Base-by-base conservation (phyloP, 768 basidiomycete species). In the Leccinum truebloodii region DNA sequence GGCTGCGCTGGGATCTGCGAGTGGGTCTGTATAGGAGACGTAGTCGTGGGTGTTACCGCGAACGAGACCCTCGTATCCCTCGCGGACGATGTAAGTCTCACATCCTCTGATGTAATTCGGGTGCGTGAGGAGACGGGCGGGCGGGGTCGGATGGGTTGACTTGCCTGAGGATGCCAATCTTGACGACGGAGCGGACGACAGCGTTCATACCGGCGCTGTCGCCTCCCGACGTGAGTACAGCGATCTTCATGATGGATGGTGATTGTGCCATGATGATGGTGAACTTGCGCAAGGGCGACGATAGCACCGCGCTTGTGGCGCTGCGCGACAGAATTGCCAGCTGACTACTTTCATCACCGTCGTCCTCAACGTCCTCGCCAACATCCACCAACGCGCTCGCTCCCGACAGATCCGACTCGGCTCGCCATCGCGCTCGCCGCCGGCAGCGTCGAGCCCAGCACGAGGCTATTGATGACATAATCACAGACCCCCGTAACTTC, bases 131-230 rank as follows among this genome's bases (percentile, higher is more conserved):
- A 49, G 20, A 13, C 7, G 16, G 9, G 22, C 48, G 13, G 30
- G 20, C 7, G 30, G 14, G 20, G 20, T 20, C 8, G 26, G 32
- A 16, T 9, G 9, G 44, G 20, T 28, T 6, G 39, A 76, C 86
- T 65, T 71, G 95, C 95, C 89, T 89, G 63, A 94, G 81, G 65
- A 99, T 97, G 35, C 89, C 94, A 65, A 87, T 87, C 77, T 94
- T 94, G 64, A 98, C 96, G 51, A 95, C 89, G 1, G 95, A 83
- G 66, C 97, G 91, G 55, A 99, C 96, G 58, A 87, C 92, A 34
- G 94, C 94, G 72, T 96, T 95, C 93, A 95, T 94, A 69, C 97
- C 97, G 55, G 97, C 95, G 77, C 92, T 94, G 81, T 99, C 97
- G 71, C 97, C 96, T 51, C 96, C 97, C 3, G 90, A 92, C 1